These are phyloP conservation scores for Inosperma sp. DNA, from an alignment of 768 basidiomycete species.

Conservation along the genomic window DNA sequence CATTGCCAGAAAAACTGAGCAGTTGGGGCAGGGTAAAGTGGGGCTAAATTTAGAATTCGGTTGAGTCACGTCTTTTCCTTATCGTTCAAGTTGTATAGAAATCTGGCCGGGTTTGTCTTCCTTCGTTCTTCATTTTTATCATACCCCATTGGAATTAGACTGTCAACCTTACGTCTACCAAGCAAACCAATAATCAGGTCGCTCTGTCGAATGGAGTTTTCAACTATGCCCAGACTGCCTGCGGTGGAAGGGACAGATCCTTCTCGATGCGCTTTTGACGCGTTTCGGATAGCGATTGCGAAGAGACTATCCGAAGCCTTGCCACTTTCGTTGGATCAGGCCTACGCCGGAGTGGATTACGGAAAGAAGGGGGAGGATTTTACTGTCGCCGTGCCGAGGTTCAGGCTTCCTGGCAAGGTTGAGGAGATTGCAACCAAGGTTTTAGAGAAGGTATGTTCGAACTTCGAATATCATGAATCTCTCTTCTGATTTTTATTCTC, in stretches of 20 bases:
- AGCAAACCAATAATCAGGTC: no score
- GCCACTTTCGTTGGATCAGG: constrained; percentile 69
- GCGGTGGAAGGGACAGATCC: constrained; percentile 50
- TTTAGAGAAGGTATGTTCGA: constrained; percentile 54
- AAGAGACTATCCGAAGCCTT: constrained; percentile 62
- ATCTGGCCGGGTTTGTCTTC: no score
- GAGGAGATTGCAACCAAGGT: constrained; percentile 75
- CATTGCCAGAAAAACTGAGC: no score
- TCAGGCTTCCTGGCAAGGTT: constrained; percentile 77
- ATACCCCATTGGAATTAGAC: no score
- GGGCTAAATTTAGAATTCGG: no score
- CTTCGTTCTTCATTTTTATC: no score
- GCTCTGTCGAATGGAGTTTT: constrained; percentile 29
- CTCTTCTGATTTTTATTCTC: neutral
- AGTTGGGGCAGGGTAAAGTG: no score
- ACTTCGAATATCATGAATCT: neutral
- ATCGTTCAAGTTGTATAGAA: no score
- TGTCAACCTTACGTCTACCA: no score
- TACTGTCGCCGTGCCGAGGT: constrained; percentile 87
- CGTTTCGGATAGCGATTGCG: constrained; percentile 80
- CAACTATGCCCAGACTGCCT: constrained; percentile 28
- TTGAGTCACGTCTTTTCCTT: no score
- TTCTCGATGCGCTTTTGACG: constrained; percentile 61
- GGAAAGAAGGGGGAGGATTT: constrained; percentile 95
- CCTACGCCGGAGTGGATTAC: constrained; percentile 80